Conservation (phyloP, 1,139 yeast genomes). For the Pichia sp. region DNA sequence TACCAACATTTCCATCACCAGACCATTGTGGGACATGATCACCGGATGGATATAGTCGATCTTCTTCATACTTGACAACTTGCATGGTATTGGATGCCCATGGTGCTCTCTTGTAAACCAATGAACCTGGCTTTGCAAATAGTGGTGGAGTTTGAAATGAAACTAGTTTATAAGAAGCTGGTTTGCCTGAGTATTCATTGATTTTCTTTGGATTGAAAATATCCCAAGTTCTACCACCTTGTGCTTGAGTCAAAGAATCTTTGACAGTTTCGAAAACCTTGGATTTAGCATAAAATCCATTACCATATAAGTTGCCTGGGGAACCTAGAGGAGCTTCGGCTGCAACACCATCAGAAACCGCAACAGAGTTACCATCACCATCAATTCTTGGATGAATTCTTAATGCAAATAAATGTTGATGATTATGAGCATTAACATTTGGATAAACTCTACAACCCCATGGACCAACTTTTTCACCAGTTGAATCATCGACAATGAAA, state of each 20-base stretch:
- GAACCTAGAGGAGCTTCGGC: conserved; percentile 58
- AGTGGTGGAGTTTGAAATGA: conserved; percentile 71
- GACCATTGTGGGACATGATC: conserved; percentile 75
- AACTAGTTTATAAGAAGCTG: conserved; percentile 68
- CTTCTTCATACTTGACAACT: conserved; percentile 64
- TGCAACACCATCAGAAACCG: conserved; percentile 56
- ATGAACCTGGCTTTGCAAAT: conserved; percentile 65
- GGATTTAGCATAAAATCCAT: conserved; percentile 59
- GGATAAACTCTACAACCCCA: conserved; percentile 82
- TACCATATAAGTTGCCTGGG: conserved; percentile 64
- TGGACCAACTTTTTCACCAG: conserved; percentile 59
- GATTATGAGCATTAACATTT: conserved; percentile 75
- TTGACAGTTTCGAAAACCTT: conserved; percentile 58
- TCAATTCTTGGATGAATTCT: conserved; percentile 76
- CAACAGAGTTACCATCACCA: conserved; percentile 71
- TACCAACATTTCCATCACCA: conserved; percentile 65
- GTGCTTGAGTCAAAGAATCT: conserved; percentile 59
- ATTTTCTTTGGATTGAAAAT: conserved; percentile 61
- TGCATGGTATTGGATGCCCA: conserved; percentile 66
- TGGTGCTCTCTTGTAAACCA: conserved; percentile 74
- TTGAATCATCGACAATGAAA: conserved; percentile 49
- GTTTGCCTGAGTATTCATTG: conserved; percentile 66
- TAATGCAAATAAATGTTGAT: conserved; percentile 76
- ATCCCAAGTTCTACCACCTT: conserved; percentile 73
- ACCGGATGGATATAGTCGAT: conserved; percentile 71